Base-by-base conservation (phyloP, 2,329 filamentous ascomycete species). In the Xylaria sp. region DNA sequence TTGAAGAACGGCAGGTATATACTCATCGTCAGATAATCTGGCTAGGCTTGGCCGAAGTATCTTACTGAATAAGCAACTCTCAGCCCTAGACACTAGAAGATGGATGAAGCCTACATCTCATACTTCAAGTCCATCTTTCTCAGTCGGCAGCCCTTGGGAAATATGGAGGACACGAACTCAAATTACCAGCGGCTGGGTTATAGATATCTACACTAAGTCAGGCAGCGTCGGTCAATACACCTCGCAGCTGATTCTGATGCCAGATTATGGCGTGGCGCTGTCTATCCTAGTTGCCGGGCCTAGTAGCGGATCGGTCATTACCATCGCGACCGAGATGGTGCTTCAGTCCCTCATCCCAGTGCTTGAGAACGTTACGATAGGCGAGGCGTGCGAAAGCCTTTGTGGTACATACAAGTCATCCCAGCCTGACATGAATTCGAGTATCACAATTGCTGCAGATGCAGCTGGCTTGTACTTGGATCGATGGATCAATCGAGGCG, bases 181-280 rank as follows among this genome's bases (percentile, higher is more conserved):
- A 46, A 60, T 64, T n/a, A 63, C 48, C 5, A 63, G 23, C 15
- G 62, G 62, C 18, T 43, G 66, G 18, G 39, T 66, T 33, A 25
- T 69, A 28, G 62, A 69, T 41, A 33, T 71, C 28, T 66, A 64
- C 52, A 66, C 49, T 1, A 61, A 69, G 57, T 68, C 58, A n/a
- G 69, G 59, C 52, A 60, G 51, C 20, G 33, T 66, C 7, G 55
- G 62, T 1, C 55, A 64, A 36, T 71, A 71, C 31, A 23, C 25
- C 28, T 28, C 69, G 28, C 51, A 64, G 25, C 28, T 69, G 6
- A 64, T 69, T 7, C 69, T 69, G 28, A 18, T 66, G 12, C 62
- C 59, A 12, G 55, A 66, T 43, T 62, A 66, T 28, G 62, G 59
- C 6, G 55, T 63, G 4, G 10, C 46, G 2, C 4, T 65, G 13